Percentiles rank a stretch among this genome's conserved stretches.
Evolutionary conservation across 306 rosid species (phyloP).

Genomic region (Rosa lucieae): DNA sequence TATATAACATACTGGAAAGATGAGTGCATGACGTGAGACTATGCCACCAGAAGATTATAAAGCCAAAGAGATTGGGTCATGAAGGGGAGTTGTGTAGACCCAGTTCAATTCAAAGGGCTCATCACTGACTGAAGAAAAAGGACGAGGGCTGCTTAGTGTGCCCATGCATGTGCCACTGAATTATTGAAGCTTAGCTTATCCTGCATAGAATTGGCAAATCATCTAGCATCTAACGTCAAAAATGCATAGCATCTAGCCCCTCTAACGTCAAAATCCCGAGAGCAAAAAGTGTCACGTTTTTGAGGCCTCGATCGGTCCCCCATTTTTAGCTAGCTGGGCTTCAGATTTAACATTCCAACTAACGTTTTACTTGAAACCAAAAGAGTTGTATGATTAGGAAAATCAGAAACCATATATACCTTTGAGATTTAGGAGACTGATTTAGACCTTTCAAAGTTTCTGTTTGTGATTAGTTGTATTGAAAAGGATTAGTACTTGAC

Average conservation of each 20-base stretch:
- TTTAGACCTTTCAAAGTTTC: not conserved
- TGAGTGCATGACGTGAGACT: not conserved
- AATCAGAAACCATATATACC: not conserved
- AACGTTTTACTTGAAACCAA: slow-evolving; percentile 18
- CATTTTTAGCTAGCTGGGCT: slow-evolving; percentile 11
- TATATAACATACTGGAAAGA: too few relatives aligned
- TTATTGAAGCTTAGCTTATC: slow-evolving; percentile 43
- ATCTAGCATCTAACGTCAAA: slow-evolving; percentile 25
- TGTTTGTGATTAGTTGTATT: not conserved
- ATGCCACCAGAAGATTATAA: slow-evolving; percentile 26
- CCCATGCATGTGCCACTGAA: slow-evolving; percentile 64
- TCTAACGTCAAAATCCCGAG: slow-evolving; percentile 49
- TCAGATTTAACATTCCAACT: slow-evolving; percentile 40
- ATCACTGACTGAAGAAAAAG: slow-evolving; percentile 16
- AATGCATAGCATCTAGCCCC: slow-evolving; percentile 29
- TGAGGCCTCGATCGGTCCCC: slow-evolving; percentile 43
- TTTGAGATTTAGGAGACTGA: not conserved
- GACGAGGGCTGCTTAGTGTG: slow-evolving; percentile 8
- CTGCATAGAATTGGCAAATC: slow-evolving; percentile 25
- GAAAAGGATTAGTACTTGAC: not conserved
- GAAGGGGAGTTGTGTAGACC: slow-evolving; percentile 18
- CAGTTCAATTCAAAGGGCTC: slow-evolving; percentile 29
- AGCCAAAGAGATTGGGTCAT: slow-evolving; percentile 36
- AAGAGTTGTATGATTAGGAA: not conserved
- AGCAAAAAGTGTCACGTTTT: slow-evolving; percentile 25